Percentiles rank a stretch among this genome's conserved stretches.
Evolutionary conservation across 1,284 basidiomycete genomes (phyloP).

Genomic region (Cryptococcus sp.): DNA sequence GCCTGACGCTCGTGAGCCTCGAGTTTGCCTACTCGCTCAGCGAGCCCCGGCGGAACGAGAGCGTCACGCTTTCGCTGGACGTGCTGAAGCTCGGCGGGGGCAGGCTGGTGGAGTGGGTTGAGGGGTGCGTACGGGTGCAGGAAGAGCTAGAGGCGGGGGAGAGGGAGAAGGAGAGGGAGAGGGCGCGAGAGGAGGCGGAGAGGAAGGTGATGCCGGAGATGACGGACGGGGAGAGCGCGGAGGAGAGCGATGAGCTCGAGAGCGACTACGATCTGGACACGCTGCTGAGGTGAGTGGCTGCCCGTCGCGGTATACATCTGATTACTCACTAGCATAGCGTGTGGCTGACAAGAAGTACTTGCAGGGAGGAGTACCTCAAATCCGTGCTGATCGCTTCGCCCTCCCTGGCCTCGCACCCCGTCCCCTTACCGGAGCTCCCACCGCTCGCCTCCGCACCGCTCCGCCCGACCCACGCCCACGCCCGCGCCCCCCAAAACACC

Average conservation of each 20-base stretch:
- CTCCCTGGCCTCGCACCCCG: not conserved
- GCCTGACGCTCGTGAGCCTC: conserved; percentile 20
- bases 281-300: conserved; percentile 25
- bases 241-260: conserved; percentile 31
- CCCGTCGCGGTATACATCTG: no score
- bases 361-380: conserved; percentile 29
- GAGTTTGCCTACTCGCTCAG: conserved; percentile 31
- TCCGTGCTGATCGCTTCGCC: conserved; percentile 10
- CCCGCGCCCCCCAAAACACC: not conserved
- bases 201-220: conserved; percentile 19
- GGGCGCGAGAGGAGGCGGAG: conserved; percentile 4
- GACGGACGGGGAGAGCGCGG: conserved; percentile 31
- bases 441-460: conserved; percentile 1
- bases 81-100: conserved; percentile 21
- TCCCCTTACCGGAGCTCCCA: not conserved
- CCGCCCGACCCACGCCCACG: conserved; percentile 3
- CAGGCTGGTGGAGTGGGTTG: conserved; percentile 19
- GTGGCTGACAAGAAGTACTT: no score
- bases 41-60: conserved; percentile 23
- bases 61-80: conserved; percentile 27
- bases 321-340: not conserved
- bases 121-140: conserved; percentile 2
- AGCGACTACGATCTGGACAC: conserved; percentile 24
- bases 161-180: not conserved
- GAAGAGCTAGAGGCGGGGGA: not conserved